Base-by-base conservation (phyloP, 2,329 filamentous ascomycete species). In the Endoconidiophora polonica region DNA sequence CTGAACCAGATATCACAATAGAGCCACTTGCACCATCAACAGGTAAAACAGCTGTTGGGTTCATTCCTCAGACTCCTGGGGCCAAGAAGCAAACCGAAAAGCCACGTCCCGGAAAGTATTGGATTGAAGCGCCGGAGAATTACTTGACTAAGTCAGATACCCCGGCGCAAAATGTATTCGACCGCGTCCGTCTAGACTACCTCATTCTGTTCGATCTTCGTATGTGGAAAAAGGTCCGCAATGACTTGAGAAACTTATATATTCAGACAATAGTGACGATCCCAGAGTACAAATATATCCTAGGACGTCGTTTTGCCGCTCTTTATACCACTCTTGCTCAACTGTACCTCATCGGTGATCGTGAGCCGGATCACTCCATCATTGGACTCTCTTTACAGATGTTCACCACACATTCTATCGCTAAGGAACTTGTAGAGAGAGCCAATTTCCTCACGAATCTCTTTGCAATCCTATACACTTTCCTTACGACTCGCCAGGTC, bases 311-410 rank as follows among this genome's bases (percentile, higher is more conserved):
- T n/a, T 93, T 98, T 62, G 86, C 93, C 48, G 90, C 87, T 1
- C 72, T 98, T 2, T 98, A 98, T 65, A 96, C 91, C 1, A 85
- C 84, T 2, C 68, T 98, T 44, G 88, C 91, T 4, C 90, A 98
- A 62, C 70, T 98, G 3, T 98, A 96, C 62, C 75, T 98, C 26
- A 91, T 98, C 56, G 90, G 90, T 12, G 91, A 98, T 61, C 76
- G 91, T 55, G 91, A 98, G 62, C 91, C 91, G 2, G 91, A 98
- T 60, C 90, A 96, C 64, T 96, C 90, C 9, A 96, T 98, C 60
- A 94, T 98, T 70, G 95, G 95, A 61, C 76, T 98, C 37, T 96
- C 90, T 3, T 69, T 96, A 26, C 91, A 98, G 61, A 93, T 98
- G 77, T 70, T 98, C 55, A 98, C 91, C 0, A 95, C 91, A 0